Percentiles rank a stretch among this genome's conserved stretches.
Evolutionary conservation across 106 monocot species (phyloP).

Genomic region (Dactylorhiza incarnata): DNA sequence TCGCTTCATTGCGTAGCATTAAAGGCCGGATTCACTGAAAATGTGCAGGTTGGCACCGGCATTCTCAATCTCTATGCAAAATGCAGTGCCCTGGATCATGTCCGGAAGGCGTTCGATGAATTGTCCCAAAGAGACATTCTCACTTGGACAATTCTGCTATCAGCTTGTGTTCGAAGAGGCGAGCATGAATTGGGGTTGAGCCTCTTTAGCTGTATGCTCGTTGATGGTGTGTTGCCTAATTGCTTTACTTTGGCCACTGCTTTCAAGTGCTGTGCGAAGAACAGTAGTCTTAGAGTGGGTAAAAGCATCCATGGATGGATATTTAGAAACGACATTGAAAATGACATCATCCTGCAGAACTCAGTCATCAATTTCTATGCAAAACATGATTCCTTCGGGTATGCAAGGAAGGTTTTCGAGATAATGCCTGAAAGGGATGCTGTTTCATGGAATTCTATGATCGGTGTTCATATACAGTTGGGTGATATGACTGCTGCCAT

Average conservation of each 20-base stretch:
- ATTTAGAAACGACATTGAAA: slow-evolving; percentile 29
- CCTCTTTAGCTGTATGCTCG: slow-evolving; percentile 35
- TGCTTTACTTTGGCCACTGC: slow-evolving; percentile 47
- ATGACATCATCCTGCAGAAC: slow-evolving; percentile 51
- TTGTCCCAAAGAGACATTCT: slow-evolving; percentile 19
- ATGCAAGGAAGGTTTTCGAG: slow-evolving; percentile 33
- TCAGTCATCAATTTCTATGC: slow-evolving; percentile 62
- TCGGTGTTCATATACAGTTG: slow-evolving; percentile 27
- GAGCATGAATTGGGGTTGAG: slow-evolving; percentile 18
- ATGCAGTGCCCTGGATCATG: slow-evolving; percentile 19
- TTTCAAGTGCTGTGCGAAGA: slow-evolving; percentile 42
- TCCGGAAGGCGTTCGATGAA: slow-evolving; percentile 55
- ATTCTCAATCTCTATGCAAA: slow-evolving; percentile 29
- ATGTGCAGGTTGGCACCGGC: slow-evolving; percentile 15
- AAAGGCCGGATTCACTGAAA: slow-evolving; percentile 20
- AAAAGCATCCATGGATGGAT: slow-evolving; percentile 69
- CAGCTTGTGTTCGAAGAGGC: slow-evolving; percentile 28
- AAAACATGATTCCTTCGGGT: slow-evolving; percentile 35
- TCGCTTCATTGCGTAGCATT: slow-evolving; percentile 33
- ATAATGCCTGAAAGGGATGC: slow-evolving; percentile 40
- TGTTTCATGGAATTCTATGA: slow-evolving; percentile 75
- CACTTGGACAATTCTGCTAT: slow-evolving; percentile 48
- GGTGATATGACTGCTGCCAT: slow-evolving; percentile 42
- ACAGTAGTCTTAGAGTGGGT: slow-evolving; percentile 15
- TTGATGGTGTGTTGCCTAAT: slow-evolving; percentile 29